Percentiles rank a stretch among this genome's conserved stretches.
phyloP scores from a whole-genome alignment of 2,329 filamentous ascomycete genomes.

The Beauveria sp. region DNA sequence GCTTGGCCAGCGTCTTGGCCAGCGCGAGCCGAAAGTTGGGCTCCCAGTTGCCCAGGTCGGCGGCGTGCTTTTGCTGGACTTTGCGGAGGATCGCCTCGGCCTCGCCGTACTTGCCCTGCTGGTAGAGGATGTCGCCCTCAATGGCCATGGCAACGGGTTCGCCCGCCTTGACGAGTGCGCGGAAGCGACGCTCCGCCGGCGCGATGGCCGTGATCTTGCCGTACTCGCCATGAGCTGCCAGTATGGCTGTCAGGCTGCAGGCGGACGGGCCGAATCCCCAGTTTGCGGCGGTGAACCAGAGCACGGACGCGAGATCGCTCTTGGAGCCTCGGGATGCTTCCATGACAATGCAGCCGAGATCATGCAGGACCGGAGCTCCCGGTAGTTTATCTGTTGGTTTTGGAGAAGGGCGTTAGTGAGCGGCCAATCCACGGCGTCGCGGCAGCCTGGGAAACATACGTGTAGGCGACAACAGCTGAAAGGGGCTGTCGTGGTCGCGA shows the following conservation, averaged over 20 bases:
- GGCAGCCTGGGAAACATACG: background rate
- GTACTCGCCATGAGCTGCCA: conserved; percentile 18
- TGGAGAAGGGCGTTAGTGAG: background rate
- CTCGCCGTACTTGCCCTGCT: conserved; percentile 17
- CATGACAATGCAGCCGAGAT: conserved; percentile 22
- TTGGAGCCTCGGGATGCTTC: conserved; percentile 11
- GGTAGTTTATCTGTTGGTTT: background rate
- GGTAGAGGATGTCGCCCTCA: conserved; percentile 24
- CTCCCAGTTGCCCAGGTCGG: conserved; percentile 5
- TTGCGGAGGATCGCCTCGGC: conserved; percentile 14
- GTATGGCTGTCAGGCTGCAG: conserved; percentile 20
- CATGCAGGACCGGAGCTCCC: conserved; percentile 17
- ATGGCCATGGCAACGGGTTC: conserved; percentile 29
- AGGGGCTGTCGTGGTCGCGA: background rate
- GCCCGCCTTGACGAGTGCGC: conserved; percentile 22
- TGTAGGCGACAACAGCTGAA: background rate
- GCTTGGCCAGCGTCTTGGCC: conserved; percentile 1
- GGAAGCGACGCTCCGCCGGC: conserved; percentile 22
- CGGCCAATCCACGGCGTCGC: background rate
- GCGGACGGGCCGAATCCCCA: conserved; percentile 24
- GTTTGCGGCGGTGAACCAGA: conserved; percentile 27
- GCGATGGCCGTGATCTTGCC: conserved; percentile 14
- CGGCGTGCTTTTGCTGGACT: background rate
- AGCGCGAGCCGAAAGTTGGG: conserved; percentile 2
- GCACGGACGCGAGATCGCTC: conserved; percentile 15